A percentile compares a stretch with the other conserved stretches of the same genome.
Evolutionary conservation across 257 asterid species (phyloP).

Genomic region (Anisodus acutangulus): DNA sequence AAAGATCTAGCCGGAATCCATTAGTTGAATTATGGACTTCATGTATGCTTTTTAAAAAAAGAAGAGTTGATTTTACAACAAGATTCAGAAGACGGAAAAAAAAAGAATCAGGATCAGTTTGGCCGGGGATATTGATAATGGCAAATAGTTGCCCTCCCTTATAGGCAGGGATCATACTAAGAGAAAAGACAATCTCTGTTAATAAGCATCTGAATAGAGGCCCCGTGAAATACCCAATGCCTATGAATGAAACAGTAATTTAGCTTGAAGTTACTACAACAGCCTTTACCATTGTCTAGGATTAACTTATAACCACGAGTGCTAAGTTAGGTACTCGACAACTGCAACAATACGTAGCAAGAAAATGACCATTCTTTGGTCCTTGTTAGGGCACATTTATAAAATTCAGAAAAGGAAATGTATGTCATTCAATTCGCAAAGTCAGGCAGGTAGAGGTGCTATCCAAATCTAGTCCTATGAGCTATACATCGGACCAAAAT

Average conservation of each 20-base stretch:
- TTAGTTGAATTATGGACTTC: no score
- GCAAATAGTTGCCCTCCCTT: conserved; percentile 1
- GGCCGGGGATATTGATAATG: neutral
- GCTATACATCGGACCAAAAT: neutral
- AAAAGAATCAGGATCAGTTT: neutral
- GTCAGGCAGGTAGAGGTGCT: neutral
- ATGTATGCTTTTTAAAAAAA: neutral
- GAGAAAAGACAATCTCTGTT: neutral
- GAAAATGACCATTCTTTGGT: neutral
- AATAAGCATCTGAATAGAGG: conserved; percentile 6
- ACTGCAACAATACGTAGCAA: neutral
- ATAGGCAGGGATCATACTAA: neutral
- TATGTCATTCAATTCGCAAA: neutral
- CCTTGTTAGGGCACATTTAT: neutral
- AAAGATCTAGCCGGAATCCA: no score
- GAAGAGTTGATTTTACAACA: neutral
- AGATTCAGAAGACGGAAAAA: neutral
- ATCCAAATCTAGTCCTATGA: conserved; percentile 10
- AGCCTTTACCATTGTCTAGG: neutral
- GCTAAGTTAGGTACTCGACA: neutral
- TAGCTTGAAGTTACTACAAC: conserved; percentile 3
- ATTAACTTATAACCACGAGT: neutral
- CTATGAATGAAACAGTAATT: neutral
- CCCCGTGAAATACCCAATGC: neutral
- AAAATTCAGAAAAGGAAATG: neutral